Conservation (phyloP, 2,329 filamentous ascomycete genomes). For the Sporothrix curviconia region DNA sequence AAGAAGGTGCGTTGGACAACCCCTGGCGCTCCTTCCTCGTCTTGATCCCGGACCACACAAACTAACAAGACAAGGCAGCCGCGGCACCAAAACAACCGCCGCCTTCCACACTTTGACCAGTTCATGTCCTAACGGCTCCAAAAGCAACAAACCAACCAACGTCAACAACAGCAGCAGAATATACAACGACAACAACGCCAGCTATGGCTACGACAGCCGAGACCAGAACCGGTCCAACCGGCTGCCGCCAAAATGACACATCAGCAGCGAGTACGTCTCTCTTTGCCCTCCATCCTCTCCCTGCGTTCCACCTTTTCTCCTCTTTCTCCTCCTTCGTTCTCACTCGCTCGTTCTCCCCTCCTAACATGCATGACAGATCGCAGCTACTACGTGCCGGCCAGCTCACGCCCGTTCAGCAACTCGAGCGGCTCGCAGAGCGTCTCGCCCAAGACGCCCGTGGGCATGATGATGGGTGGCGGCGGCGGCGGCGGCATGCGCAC, state of each 20-base stretch:
- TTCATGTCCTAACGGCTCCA: conserved; percentile 33
- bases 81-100: conserved; percentile 4
- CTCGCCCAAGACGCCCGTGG: conserved; percentile 56
- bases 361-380: conserved; percentile 42
- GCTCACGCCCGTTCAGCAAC: conserved; percentile 57
- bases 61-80: background rate
- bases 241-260: conserved; percentile 48
- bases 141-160: conserved; percentile 21
- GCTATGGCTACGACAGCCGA: conserved; percentile 1
- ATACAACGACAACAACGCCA: background rate
- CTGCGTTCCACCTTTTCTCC: conserved; percentile 7
- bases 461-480: conserved; percentile 24
- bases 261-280: conserved; percentile 48
- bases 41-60: no score
- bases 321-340: no score
- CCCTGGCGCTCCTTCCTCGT: no score
- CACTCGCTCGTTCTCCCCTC: no score
- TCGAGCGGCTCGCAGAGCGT: conserved; percentile 52
- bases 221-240: conserved; percentile 38
- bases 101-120: conserved; percentile 26
- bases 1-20: conserved; percentile 38
- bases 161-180: conserved; percentile 24
- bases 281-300: background rate
- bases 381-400: conserved; percentile 48
- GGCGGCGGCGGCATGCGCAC: conserved; percentile 21